phyloP scores from a whole-genome alignment of 2,329 filamentous ascomycete species.

The Fusarium albidum region DNA sequence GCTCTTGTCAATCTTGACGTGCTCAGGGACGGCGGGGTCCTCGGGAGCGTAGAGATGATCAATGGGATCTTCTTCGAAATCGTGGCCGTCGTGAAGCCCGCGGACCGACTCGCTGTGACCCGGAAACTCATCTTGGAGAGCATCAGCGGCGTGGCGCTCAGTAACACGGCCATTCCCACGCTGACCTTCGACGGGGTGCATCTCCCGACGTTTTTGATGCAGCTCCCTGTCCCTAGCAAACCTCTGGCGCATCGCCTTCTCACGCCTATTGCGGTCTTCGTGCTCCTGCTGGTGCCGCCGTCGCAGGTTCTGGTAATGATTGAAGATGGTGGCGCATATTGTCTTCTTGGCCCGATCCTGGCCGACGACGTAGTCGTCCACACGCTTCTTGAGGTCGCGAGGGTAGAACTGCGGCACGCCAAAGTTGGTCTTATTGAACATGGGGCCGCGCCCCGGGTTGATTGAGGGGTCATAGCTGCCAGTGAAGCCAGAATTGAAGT shows the following conservation, averaged over 20 bases:
- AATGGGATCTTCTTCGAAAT: constrained; percentile 42
- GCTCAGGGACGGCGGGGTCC: constrained; percentile 52
- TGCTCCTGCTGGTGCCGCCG: constrained; percentile 82
- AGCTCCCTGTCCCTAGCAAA: constrained; percentile 72
- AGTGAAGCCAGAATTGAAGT: constrained; percentile 67
- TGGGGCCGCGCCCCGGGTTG: constrained; percentile 64
- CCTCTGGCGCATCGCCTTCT: constrained; percentile 75
- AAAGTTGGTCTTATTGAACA: constrained; percentile 65
- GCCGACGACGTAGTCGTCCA: constrained; percentile 96
- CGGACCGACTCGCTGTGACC: constrained; percentile 59
- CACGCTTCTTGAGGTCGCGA: constrained; percentile 81
- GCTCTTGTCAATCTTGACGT: constrained; percentile 89
- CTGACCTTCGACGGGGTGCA: constrained; percentile 82
- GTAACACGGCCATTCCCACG: constrained; percentile 39
- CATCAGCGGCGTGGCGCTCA: constrained; percentile 47
- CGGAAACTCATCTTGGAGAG: constrained; percentile 61
- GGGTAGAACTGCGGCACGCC: constrained; percentile 72
- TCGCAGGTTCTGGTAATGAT: constrained; percentile 91
- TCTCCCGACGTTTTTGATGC: constrained; percentile 62
- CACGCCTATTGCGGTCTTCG: constrained; percentile 61
- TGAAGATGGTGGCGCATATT: constrained; percentile 91
- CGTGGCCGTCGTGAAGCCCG: constrained; percentile 48
- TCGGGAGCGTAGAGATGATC: constrained; percentile 60
- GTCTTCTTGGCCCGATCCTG: constrained; percentile 96
- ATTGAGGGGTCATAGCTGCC: constrained; percentile 65